phyloP scores from a whole-genome alignment of 1,284 basidiomycete species.

The Inonotus hispidus region DNA sequence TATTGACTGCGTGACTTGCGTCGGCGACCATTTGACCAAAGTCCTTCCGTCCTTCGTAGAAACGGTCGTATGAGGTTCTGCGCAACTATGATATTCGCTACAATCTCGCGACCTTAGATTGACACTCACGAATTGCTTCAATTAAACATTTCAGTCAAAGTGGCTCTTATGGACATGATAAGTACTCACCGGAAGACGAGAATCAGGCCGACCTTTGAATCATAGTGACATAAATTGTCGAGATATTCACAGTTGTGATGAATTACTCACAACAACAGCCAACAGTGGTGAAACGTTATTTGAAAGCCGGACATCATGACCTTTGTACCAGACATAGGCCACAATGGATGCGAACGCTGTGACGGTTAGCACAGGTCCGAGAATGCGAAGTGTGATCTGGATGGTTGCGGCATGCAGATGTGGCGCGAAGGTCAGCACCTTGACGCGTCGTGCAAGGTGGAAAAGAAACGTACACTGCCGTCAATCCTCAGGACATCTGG shows the following conservation, averaged over 20 bases:
- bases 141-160: background rate
- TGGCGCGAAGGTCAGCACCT: background rate
- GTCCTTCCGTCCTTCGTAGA: conserved; percentile 81
- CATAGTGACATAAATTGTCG: conserved; percentile 6
- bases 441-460: background rate
- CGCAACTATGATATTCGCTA: background rate
- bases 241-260: conserved; percentile 20
- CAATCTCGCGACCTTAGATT: background rate
- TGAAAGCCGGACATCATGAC: conserved; percentile 51
- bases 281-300: conserved; percentile 80
- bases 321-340: conserved; percentile 51
- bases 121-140: conserved; percentile 8
- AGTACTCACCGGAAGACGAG: conserved; percentile 64
- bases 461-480: conserved; percentile 52
- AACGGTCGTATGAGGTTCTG: conserved; percentile 77
- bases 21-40: conserved; percentile 63
- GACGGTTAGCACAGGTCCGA: conserved; percentile 79
- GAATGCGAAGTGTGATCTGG: conserved; percentile 60
- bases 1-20: conserved; percentile 32
- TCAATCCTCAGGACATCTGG: conserved; percentile 80
- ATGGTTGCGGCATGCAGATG: background rate
- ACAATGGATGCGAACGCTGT: conserved; percentile 67
- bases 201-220: conserved; percentile 59
- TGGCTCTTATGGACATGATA: background rate
- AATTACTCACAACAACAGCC: conserved; percentile 76